phyloP scores from a whole-genome alignment of 768 basidiomycete genomes.

The Pleurotus djamor region DNA sequence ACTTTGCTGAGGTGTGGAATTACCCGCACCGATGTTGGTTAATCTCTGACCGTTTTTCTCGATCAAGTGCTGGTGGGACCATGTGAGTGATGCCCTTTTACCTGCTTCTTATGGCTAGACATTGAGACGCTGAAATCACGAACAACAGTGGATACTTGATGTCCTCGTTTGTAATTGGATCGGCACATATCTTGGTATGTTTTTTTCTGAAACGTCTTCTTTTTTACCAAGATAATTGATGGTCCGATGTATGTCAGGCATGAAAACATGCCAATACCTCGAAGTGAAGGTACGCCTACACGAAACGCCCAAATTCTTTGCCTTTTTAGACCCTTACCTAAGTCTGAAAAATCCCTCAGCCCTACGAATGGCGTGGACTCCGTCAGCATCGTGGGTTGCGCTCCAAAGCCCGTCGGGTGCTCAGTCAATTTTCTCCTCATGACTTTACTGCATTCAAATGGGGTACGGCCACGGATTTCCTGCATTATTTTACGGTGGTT shows the following conservation, averaged over 20 bases:
- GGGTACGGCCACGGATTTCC: constrained; percentile 75
- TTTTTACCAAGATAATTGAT: constrained; percentile 6
- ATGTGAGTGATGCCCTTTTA: constrained; percentile 47
- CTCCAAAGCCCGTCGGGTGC: constrained; percentile 74
- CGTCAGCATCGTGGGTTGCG: constrained; percentile 75
- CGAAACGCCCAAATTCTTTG: constrained; percentile 6
- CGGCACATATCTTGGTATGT: constrained; percentile 73
- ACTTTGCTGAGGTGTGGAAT: constrained; percentile 78
- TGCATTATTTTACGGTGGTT: constrained; percentile 75
- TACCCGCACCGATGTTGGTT: constrained; percentile 8
- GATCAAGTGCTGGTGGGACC: constrained; percentile 88
- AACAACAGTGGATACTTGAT: constrained; percentile 76
- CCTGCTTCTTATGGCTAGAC: constrained; percentile 6
- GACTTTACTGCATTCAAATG: constrained; percentile 89
- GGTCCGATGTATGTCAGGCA: constrained; percentile 43
- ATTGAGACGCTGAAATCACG: constrained; percentile 4
- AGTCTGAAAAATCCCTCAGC: constrained; percentile 37
- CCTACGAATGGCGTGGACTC: constrained; percentile 84
- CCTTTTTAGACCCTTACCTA: constrained; percentile 10
- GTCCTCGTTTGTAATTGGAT: constrained; percentile 88
- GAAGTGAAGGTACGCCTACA: constrained; percentile 70
- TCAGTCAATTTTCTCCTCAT: constrained; percentile 84
- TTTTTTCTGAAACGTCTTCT: background rate
- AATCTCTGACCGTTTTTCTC: constrained; percentile 13
- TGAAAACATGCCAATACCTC: constrained; percentile 85